Base-by-base conservation (phyloP, 1,139 yeast genomes). In the Saccharomyces hybrid region DNA sequence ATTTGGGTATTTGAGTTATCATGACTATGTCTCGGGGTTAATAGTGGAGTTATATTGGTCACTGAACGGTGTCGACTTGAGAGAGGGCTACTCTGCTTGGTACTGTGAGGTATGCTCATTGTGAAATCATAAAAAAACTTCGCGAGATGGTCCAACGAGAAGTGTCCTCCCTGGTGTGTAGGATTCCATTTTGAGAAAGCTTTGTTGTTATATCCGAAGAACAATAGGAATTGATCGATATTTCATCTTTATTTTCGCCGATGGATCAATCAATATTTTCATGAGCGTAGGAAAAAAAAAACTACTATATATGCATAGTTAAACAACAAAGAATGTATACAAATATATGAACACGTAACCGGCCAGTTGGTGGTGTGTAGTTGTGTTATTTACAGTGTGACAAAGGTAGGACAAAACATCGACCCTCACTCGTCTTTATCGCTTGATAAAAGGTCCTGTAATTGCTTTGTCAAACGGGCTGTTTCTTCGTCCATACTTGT, bases 401-500 rank as follows among this genome's bases (percentile, higher is more conserved):
- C 9, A 12, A 19, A n/a, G 12, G 4, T 11, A 6, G 11, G 24
- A 5, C 21, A 38, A 38, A 38, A 38, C 19, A 28, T 2, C 7
- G 19, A 12, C 16, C 9, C 21, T 49, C 16, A 47, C 24, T 38
- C 19, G 44, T 38, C 21, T 9, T 50, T 31, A 4, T 31, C 49
- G n/a, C 26, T 21, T 12, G 48, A 27, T 9, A 50, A 52, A 47
- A 29, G 9, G 21, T 49, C 54, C 32, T 47, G 53, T 60, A 57
- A 42, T 14, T 64, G 59, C 24, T 59, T 58, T 2, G 61, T 58
- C 2, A 62, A 59, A 29, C 62, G 55, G 14, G 60, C 57, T 0
- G 86, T 80, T 59, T 88, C 95, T 52, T 82, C 83, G 64, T 87
- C 95, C 69, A 84, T 68, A 78, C 69, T 48, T 73, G 72, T 54